A percentile compares a stretch with the other conserved stretches of the same genome.
Conservation (phyloP, 2,329 filamentous ascomycete genomes). For the Ilyonectria sp. region DNA sequence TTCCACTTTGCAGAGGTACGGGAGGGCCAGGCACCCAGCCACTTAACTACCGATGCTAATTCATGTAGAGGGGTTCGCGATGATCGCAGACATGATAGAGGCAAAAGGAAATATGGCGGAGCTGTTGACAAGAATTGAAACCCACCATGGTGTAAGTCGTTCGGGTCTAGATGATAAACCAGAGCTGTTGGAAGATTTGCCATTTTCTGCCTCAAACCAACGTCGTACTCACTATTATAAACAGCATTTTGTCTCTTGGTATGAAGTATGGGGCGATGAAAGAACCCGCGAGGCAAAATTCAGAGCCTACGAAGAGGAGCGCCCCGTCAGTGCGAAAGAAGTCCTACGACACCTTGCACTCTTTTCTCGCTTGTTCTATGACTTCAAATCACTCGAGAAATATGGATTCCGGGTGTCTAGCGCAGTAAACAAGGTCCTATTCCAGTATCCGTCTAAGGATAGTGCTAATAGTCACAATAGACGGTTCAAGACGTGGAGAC, state of each 20-base stretch:
- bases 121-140: background rate
- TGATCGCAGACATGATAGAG: background rate
- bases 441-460: background rate
- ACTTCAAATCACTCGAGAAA: background rate
- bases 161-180: background rate
- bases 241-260: background rate
- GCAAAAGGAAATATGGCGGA: background rate
- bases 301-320: background rate
- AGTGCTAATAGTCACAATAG: background rate
- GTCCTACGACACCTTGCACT: background rate
- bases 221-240: background rate
- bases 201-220: background rate
- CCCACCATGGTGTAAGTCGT: background rate
- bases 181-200: background rate
- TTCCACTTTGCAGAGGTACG: background rate
- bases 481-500: background rate
- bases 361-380: background rate
- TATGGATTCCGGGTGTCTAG: background rate
- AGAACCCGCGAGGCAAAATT: background rate
- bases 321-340: background rate
- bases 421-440: background rate
- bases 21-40: background rate
- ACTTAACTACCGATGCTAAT: background rate
- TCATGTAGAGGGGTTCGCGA: background rate
- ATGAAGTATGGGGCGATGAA: background rate